Base-by-base conservation (phyloP, 2,329 filamentous ascomycete species). In the Diatrype stigma region DNA sequence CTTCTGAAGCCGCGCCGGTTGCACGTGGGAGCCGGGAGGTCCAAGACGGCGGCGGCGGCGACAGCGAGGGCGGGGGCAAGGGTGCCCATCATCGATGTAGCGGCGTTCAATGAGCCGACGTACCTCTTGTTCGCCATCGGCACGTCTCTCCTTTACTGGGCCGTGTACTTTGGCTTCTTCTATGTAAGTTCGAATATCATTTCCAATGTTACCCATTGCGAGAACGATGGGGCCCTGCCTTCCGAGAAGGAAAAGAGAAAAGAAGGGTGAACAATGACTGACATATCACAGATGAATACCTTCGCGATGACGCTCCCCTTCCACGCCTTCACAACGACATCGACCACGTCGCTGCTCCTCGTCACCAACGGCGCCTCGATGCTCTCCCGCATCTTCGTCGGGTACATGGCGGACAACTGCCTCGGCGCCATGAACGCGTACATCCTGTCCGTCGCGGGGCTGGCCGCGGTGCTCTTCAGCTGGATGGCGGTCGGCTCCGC, bases 311-410 rank as follows among this genome's bases (percentile, higher is more conserved):
- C 51, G 2, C 42, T 61, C 19, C 61, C 74, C 17, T 61, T 73
- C 17, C 59, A 78, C 19, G 66, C 68, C 44, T 71, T 82, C 50
- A 70, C 73, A 16, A 74, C 78, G 32, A 67, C 69, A 5, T 71
- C 78, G 6, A 77, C 78, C 2, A 74, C 83, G 52, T 74, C 74
- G 23, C 67, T 85, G 2, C 70, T 86, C 1, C 69, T 86, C 44
- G 73, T 84, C 17, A 72, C 77, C 14, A 84, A 85, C 54, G 79
- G 73, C 8, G 67, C 82, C 16, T 81, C 81, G 1, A 71, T 85
- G 3, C 62, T 79, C 0, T 73, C 75, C n/a, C 79, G 82, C 0
- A 64, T 81, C 1, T 56, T 82, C 1, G 74, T 77, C 0, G 77
- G 76, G 12, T 74, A 73, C 53, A 58, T 85, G 6, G 80, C 80